Evolutionary conservation across 352 stramenopile species (phyloP).

Genomic region (Phytopythium boreale): DNA sequence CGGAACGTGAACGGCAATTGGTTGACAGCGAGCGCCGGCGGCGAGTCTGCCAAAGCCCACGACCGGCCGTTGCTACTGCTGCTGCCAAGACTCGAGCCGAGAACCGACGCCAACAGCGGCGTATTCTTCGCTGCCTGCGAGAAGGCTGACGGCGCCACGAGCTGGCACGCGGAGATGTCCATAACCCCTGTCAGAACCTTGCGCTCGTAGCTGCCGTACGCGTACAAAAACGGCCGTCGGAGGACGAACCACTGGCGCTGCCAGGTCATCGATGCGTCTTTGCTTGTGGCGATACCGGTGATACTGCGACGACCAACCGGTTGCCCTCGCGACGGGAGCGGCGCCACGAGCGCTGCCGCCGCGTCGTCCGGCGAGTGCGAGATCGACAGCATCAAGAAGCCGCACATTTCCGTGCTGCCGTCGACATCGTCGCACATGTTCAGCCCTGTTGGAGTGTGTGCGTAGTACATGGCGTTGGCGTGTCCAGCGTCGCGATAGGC

Average conservation of each 20-base stretch:
- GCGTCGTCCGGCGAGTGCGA: conserved; percentile 45
- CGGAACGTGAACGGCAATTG: conserved; percentile 69
- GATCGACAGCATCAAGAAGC: conserved; percentile 71
- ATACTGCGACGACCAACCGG: not conserved
- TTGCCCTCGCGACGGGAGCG: not conserved
- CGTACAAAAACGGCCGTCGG: conserved; percentile 74
- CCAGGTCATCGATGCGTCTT: conserved; percentile 24
- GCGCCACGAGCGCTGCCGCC: conserved; percentile 29
- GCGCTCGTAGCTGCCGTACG: conserved; percentile 63
- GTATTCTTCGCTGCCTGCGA: not conserved
- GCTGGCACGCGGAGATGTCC: conserved; percentile 63
- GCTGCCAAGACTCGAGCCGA: not conserved
- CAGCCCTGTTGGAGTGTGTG: conserved; percentile 41
- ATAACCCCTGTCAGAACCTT: conserved; percentile 70
- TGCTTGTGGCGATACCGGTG: not conserved
- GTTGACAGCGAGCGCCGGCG: not conserved
- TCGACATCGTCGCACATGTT: not conserved
- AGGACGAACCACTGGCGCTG: conserved; percentile 81
- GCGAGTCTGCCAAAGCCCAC: not conserved
- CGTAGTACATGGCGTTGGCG: conserved; percentile 31
- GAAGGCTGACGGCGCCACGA: conserved; percentile 33
- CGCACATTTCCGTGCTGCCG: conserved; percentile 46
- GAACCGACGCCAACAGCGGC: not conserved
- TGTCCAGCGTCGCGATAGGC: too few relatives aligned
- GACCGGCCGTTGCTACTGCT: conserved; percentile 1